Percentiles rank a stretch among this genome's conserved stretches.
phyloP scores from a whole-genome alignment of 2,329 filamentous ascomycete species.

The Aspergillus fumigatus region DNA sequence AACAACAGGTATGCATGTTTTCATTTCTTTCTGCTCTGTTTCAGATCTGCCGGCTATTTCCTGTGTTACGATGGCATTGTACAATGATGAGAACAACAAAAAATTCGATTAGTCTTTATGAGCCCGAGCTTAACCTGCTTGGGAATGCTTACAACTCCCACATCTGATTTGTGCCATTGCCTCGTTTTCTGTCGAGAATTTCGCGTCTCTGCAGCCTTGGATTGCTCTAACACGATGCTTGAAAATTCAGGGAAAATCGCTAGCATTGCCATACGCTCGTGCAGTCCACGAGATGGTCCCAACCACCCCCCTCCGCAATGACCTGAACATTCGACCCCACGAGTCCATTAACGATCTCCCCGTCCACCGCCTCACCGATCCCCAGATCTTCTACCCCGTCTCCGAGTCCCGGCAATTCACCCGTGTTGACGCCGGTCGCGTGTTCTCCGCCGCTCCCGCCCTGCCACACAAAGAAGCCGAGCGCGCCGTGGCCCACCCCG shows the following conservation, averaged over 20 bases:
- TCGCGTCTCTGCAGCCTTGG: slow-evolving; percentile 5
- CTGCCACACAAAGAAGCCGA: slow-evolving; percentile 23
- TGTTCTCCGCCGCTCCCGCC: slow-evolving; percentile 49
- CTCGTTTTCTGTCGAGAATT: slow-evolving; percentile 5
- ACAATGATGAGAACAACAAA: slow-evolving; percentile 67
- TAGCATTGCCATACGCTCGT: slow-evolving; percentile 71
- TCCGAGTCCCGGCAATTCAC: slow-evolving; percentile 62
- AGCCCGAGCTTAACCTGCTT: slow-evolving; percentile 52
- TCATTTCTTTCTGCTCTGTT: slow-evolving; percentile 15
- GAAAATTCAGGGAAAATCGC: slow-evolving; percentile 57
- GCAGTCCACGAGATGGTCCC: slow-evolving; percentile 80
- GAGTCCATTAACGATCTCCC: slow-evolving; percentile 63
- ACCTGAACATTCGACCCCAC: slow-evolving; percentile 40
- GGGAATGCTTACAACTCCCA: slow-evolving; percentile 60
- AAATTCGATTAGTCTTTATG: slow-evolving; percentile 99
- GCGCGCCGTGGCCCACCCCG: slow-evolving; percentile 28
- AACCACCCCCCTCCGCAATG: slow-evolving; percentile 48
- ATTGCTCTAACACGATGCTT: slow-evolving; percentile 15
- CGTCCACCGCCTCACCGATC: slow-evolving; percentile 51
- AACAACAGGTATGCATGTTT: slow-evolving; percentile 60
- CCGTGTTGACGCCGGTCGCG: slow-evolving; percentile 60
- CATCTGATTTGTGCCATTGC: slow-evolving; percentile 19
- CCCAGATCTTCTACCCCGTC: slow-evolving; percentile 59
- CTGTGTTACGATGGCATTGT: slow-evolving; percentile 1
- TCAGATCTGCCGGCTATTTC: slow-evolving; percentile 1